Evolutionary conservation across 1,284 basidiomycete genomes (phyloP), one percentile per base, ranked within the genome.

Genomic region (Agaricales sp.): DNA sequence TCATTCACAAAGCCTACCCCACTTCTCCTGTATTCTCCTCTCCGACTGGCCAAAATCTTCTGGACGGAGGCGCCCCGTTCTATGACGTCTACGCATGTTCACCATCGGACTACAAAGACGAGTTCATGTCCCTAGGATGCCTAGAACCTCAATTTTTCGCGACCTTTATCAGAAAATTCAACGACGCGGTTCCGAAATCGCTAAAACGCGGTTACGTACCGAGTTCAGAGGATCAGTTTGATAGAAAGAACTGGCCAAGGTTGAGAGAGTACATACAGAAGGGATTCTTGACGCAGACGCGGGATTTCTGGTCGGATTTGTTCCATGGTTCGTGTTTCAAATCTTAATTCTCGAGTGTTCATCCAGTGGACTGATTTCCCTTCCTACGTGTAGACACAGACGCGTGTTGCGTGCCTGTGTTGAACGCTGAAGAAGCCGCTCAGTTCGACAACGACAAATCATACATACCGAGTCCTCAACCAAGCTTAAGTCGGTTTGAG

Each of bases 11-110:
- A 21, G 57, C 68, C 4, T 61, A 71, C 48, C 51, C 62, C 47
- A 65, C 54, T 35, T 59, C 55, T 18, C 60, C 54, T 44, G 65
- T 69, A 16, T 71, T 74, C 48, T 61, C 63, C 3, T 63, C 68
- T n/a, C 63, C 69, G 16, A 71, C 83, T 50, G 83, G 79, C 19
- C 67, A 67, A 1, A 86, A 87, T 54, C 51, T 75, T 1, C 74
- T 92, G 20, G 89, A 90, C 56, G 87, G 87, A 0, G 87, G 85
- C 2, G 78, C 86, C 1, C 89, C 89, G 0, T 91, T 81, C 65
- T 92, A 92, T 59, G 74, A 73, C 51, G 68, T 88, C 3, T 92
- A 92, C 57, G 70, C 73, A 0, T 89, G 86, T 58, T 70, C 77
- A 48, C n/a, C n/a, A n/a, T n/a, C n/a, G n/a, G n/a, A n/a, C n/a